Evolutionary conservation across 331 rosid genomes (phyloP), one percentile per base, ranked within the genome.

Genomic region (Spiraea crenata): DNA sequence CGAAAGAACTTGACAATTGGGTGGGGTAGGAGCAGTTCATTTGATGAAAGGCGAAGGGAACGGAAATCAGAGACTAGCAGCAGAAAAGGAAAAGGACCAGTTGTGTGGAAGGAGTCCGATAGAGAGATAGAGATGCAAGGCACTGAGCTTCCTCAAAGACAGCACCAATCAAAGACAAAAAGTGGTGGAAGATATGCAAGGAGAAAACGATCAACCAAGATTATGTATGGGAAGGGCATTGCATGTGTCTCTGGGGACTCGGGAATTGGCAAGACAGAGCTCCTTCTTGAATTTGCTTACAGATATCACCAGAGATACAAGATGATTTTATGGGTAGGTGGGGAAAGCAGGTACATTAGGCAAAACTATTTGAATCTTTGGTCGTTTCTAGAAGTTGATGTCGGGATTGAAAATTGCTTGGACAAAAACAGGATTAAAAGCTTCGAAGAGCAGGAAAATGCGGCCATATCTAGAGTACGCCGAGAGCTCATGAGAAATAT

Each of bases 201-300:
- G 83, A 81, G 88, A 74, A 89, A 77, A 82, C 82, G 81, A 66
- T 88, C 90, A 51, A 67, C 60, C 49, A 89, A 82, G 82, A 80
- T 86, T 75, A 48, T 85, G 85, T 84, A 81, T 76, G 98, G 98
- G 57, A 92, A 89, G 79, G 98, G 98, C 63, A 81, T 89, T 69
- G 95, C 93, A 65, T 89, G 96, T 61, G 85, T 92, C 35, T 87
- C 98, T 3, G 98, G 98, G 10, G 92, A 87, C 60, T 76, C 88
- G 0, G 98, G 98, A 75, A 92, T 92, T 59, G 98, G 98, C 57
- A 92, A 92, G 82, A 89, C 98, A 5, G 98, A 92, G 78, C 96
- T 92, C 40, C 87, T 87, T 67, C 84, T 92, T 66, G 98, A 92
- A 82, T 92, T 85, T 74, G 98, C 98, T 5, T 89, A 92, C 80